A percentile compares a stretch with the other conserved stretches of the same genome.
Conservation (phyloP, 306 rosid genomes). For the Citrullus mucosospermus region DNA sequence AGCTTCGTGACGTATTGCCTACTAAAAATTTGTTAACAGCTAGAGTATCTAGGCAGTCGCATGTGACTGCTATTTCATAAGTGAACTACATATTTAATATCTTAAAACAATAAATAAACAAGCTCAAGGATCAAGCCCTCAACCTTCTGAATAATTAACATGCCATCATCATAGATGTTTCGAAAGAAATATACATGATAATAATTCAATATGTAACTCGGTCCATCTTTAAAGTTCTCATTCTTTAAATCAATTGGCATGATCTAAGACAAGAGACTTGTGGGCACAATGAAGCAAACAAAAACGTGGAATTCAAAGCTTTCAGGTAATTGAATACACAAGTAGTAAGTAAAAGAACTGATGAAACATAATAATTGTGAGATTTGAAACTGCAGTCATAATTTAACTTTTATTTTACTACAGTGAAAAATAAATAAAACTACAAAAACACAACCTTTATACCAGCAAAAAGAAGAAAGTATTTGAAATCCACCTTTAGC, state of each 20-base stretch:
- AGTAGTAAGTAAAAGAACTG: background rate
- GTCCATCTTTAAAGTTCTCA: background rate
- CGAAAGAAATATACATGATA: background rate
- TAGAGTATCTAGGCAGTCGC: background rate
- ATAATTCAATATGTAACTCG: background rate
- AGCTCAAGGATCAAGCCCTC: background rate
- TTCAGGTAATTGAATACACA: background rate
- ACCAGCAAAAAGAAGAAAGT: slow-evolving; percentile 4
- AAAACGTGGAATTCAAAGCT: background rate
- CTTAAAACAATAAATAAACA: background rate
- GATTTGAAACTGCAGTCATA: background rate
- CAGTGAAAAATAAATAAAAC: slow-evolving; percentile 5
- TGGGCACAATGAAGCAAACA: background rate
- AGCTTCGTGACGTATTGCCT: slow-evolving; percentile 99
- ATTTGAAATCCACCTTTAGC: slow-evolving; percentile 62
- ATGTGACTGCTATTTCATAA: background rate
- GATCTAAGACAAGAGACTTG: background rate
- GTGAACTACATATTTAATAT: background rate
- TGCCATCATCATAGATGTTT: background rate
- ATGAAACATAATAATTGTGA: background rate
- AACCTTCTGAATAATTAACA: background rate
- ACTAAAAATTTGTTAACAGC: slow-evolving; percentile 51
- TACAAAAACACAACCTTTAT: background rate
- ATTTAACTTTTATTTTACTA: background rate
- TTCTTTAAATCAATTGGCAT: background rate